Base-by-base conservation (phyloP, 352 stramenopile species). In the Pythium monospermum region DNA sequence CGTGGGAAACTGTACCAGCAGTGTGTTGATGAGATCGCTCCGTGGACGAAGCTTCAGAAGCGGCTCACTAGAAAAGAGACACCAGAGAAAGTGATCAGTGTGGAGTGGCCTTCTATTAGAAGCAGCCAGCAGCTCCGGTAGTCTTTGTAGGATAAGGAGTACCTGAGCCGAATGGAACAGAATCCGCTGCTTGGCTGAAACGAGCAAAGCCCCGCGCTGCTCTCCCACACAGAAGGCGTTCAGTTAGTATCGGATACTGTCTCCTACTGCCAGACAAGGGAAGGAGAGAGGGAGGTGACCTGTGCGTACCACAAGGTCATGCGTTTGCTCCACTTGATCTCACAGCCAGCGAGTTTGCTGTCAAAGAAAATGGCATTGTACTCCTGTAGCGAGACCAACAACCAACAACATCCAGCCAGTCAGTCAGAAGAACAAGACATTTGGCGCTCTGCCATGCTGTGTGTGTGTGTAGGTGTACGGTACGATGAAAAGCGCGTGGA, bases 321-420 rank as follows among this genome's bases (percentile, higher is more conserved):
- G 50, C 82, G 79, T 48, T 74, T 86, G 63, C 83, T 94, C 86
- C 86, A 96, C 47, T 91, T 94, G 52, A 96, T 71, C 48, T 91
- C 80, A 55, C 84, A 93, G 19, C 77, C 79, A 16, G 64, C 63
- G 26, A 95, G 68, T 51, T 72, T 78, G 5, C 69, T 73, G 39
- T 91, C 72, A 28, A 95, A 95, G 65, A 94, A 95, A 57, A 91
- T 49, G 25, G 13, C 41, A 44, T 95, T 85, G 65, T 87, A 95
- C 57, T 92, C 75, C 84, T 94, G 53, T 28, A n/a, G 55, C 15
- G 26, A 10, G 18, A 32, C 15, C 18, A 18, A 47, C 6, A 19
- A 27, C 13, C 31, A 18, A 44, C 5, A 18, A 48, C 22, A n/a
- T 23, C n/a, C 33, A 33, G n/a, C n/a, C 1, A 61, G 11, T 46